Evolutionary conservation across 1,284 basidiomycete genomes (phyloP).

Genomic region (Trichosporon coremiiforme): DNA sequence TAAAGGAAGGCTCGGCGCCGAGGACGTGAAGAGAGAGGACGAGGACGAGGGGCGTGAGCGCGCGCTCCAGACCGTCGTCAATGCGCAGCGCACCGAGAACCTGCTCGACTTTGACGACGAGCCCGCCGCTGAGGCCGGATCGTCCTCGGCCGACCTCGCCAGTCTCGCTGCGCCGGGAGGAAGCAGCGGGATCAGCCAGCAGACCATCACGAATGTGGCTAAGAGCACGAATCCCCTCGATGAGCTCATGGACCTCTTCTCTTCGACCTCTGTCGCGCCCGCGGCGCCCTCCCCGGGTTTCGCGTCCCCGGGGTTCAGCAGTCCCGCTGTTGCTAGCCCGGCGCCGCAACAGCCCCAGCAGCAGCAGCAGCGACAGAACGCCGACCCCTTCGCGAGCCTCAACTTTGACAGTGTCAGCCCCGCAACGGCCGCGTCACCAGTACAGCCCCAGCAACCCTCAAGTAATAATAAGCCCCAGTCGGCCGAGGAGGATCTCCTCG

Average conservation of each 20-base stretch:
- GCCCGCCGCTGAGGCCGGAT: conserved; percentile 42
- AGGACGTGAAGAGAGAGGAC: conserved; percentile 68
- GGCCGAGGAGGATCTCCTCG: conserved; percentile 53
- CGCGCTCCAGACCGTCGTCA: conserved; percentile 82
- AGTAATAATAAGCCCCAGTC: conserved; percentile 21
- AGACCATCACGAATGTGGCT: conserved; percentile 45
- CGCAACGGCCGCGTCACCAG: neutral
- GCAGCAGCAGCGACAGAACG: neutral
- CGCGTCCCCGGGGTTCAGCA: neutral
- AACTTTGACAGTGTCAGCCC: neutral
- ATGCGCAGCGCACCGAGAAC: conserved; percentile 90
- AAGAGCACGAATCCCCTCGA: conserved; percentile 76
- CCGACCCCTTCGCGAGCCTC: conserved; percentile 24
- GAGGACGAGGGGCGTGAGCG: conserved; percentile 72
- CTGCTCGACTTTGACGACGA: conserved; percentile 84
- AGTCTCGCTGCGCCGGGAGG: neutral
- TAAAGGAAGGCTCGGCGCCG: conserved; percentile 77
- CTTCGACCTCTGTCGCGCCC: conserved; percentile 58
- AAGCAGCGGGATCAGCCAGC: conserved; percentile 35
- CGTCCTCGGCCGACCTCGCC: neutral
- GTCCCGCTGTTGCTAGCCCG: conserved; percentile 30
- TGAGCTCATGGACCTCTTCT: conserved; percentile 86
- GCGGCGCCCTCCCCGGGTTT: conserved; percentile 23
- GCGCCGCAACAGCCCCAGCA: neutral
- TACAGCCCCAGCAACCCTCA: neutral